Conservation (phyloP, 106 monocot species). For the Dendrobium huoshanense region DNA sequence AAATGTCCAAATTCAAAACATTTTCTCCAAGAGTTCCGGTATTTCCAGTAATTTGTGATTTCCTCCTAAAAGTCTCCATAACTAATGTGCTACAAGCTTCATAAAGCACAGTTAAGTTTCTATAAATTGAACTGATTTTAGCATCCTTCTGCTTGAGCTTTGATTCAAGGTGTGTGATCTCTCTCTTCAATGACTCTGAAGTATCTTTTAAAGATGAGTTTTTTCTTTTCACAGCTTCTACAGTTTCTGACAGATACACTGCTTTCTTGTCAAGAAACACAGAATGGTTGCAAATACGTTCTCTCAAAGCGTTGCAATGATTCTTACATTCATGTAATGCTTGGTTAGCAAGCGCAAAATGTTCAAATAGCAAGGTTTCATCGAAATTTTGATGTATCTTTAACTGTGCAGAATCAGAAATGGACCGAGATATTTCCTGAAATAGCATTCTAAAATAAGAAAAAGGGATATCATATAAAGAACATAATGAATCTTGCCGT, state of each 20-base stretch:
- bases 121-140: slow-evolving; percentile 33
- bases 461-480: not conserved
- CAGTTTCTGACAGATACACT: slow-evolving; percentile 16
- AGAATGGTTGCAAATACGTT: slow-evolving; percentile 31
- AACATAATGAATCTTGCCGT: not conserved
- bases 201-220: slow-evolving; percentile 24
- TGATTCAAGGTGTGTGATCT: slow-evolving; percentile 29
- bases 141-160: slow-evolving; percentile 42
- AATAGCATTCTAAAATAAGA: not conserved
- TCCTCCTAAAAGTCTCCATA: slow-evolving; percentile 43
- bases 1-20: slow-evolving; percentile 4
- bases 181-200: slow-evolving; percentile 42
- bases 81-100: slow-evolving; percentile 61
- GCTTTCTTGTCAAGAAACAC: slow-evolving; percentile 39
- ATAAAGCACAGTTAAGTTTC: slow-evolving; percentile 50
- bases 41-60: slow-evolving; percentile 20
- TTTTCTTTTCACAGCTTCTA: slow-evolving; percentile 36
- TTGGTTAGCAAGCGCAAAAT: slow-evolving; percentile 23
- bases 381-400: slow-evolving; percentile 25
- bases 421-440: slow-evolving; percentile 28
- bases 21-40: slow-evolving; percentile 8
- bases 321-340: slow-evolving; percentile 35
- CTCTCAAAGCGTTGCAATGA: slow-evolving; percentile 37
- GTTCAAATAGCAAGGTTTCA: slow-evolving; percentile 29
- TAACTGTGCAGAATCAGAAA: slow-evolving; percentile 15